Evolutionary conservation across 306 rosid species (phyloP), one percentile per base, ranked within the genome.

Genomic region (Rosa persica): DNA sequence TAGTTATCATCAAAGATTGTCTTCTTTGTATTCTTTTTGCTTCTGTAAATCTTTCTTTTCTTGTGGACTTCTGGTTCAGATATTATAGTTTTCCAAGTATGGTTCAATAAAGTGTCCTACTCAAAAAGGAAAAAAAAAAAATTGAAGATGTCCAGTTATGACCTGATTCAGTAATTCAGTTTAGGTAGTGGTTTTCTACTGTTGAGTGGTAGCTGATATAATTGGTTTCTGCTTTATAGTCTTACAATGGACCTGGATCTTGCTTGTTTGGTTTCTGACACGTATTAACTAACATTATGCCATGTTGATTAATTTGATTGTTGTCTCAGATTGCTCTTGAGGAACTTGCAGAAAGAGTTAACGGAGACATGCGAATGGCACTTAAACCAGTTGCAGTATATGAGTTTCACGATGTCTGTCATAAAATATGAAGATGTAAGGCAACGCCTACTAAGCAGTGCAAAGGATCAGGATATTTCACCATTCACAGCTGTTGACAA

Each of bases 291-390:
- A 27, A 42, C 47, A 25, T 43, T 25, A 15, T 25, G 30, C 34
- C 43, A 8, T 58, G 54, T 40, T 75, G 58, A 16, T 43, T 75
- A n/a, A 61, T 43, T 43, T 75, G 49, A 30, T 25, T 0, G 2
- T 74, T 44, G 79, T 69, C 75, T 73, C 81, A 95, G 98, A 91
- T 93, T 89, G 97, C 96, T 83, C 92, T 95, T 65, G 93, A 89
- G 91, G 98, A 91, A 78, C 92, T 93, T 48, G 97, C 98, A 52
- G 98, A 92, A 80, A 89, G 97, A 89, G 97, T 87, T 73, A 85
- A 91, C 76, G 98, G 98, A 76, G 98, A 93, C 83, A 88, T 95
- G 93, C 93, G 98, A 16, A 95, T 93, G 98, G 98, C 98, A 54
- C 72, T 93, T 79, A n/a, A 95, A 95, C 80, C 98, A 91, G 85